Evolutionary conservation across 2,329 filamentous ascomycete species (phyloP).

Genomic region (Boeremia exigua): DNA sequence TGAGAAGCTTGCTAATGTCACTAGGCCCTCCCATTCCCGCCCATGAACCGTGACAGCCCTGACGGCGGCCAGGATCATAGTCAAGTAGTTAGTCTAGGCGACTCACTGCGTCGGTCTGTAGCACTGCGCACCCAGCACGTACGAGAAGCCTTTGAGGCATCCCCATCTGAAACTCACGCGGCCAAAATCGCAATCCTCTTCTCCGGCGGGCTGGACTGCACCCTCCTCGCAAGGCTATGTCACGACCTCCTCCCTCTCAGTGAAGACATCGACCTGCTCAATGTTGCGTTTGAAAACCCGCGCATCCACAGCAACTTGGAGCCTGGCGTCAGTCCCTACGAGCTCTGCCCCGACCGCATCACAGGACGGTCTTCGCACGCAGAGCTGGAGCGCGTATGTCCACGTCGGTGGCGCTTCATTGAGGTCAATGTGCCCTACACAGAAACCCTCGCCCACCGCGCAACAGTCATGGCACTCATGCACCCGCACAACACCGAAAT

Average conservation of each 20-base stretch:
- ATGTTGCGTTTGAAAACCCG: constrained; percentile 98
- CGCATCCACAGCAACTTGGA: constrained; percentile 55
- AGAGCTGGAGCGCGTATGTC: constrained; percentile 76
- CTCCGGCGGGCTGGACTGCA: constrained; percentile 93
- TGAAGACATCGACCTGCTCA: constrained; percentile 84
- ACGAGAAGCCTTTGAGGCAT: constrained; percentile 27
- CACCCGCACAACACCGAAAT: constrained; percentile 97
- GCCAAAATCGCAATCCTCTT: constrained; percentile 80
- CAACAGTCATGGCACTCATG: constrained; percentile 77
- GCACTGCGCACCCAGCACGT: constrained; percentile 58
- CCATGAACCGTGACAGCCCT: constrained; percentile 48
- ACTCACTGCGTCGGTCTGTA: constrained; percentile 67
- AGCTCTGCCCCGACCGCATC: constrained; percentile 86
- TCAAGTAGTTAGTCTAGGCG: constrained; percentile 59
- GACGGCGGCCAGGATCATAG: constrained; percentile 19
- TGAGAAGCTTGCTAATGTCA: constrained; percentile 25
- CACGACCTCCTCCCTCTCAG: constrained; percentile 74
- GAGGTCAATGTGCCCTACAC: constrained; percentile 82
- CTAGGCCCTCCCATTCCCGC: constrained; percentile 52
- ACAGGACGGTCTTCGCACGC: constrained; percentile 81
- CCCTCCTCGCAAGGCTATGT: constrained; percentile 78
- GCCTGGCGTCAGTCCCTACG: constrained; percentile 62
- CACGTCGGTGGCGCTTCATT: constrained; percentile 83
- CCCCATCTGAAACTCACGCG: constrained; percentile 6
- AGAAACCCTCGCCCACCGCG: constrained; percentile 73